Percentiles rank a stretch among this genome's conserved stretches.
Evolutionary conservation across 2,329 filamentous ascomycete species (phyloP).

Genomic region (Penicillium griseofulvum): DNA sequence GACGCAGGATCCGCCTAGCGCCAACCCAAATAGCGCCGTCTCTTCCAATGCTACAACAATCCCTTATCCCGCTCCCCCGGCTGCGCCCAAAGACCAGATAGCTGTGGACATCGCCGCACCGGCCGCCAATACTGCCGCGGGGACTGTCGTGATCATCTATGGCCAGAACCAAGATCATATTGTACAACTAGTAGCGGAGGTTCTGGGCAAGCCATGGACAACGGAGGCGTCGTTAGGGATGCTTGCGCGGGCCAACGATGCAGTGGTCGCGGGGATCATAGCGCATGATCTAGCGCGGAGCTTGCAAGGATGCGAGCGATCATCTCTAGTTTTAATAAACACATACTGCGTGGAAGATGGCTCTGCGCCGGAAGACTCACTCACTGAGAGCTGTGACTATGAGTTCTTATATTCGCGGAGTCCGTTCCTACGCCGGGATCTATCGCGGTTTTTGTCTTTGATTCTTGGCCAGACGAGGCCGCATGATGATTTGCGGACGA

Average conservation of each 20-base stretch:
- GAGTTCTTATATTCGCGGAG: conserved; percentile 78
- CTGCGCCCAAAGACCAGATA: neutral
- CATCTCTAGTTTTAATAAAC: conserved; percentile 67
- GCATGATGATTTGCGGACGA: conserved; percentile 68
- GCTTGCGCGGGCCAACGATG: conserved; percentile 57
- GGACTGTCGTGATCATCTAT: conserved; percentile 63
- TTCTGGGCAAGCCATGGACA: conserved; percentile 70
- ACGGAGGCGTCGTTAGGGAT: conserved; percentile 57
- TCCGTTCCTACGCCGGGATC: conserved; percentile 70
- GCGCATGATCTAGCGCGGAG: conserved; percentile 57
- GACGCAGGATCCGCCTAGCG: conserved; percentile 8
- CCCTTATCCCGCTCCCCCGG: neutral
- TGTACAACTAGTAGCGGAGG: conserved; percentile 71
- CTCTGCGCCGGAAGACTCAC: conserved; percentile 63
- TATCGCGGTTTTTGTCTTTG: conserved; percentile 76
- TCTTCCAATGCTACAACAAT: conserved; percentile 13
- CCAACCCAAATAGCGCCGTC: conserved; percentile 9
- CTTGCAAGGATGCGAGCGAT: conserved; percentile 57
- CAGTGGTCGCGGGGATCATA: conserved; percentile 65
- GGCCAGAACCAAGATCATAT: conserved; percentile 70
- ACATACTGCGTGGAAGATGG: conserved; percentile 71
- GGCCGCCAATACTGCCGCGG: conserved; percentile 4
- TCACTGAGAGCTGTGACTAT: conserved; percentile 73
- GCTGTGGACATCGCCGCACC: neutral
- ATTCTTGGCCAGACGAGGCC: conserved; percentile 75